Conservation (phyloP, 768 basidiomycete genomes). For the Suillus luteus region DNA sequence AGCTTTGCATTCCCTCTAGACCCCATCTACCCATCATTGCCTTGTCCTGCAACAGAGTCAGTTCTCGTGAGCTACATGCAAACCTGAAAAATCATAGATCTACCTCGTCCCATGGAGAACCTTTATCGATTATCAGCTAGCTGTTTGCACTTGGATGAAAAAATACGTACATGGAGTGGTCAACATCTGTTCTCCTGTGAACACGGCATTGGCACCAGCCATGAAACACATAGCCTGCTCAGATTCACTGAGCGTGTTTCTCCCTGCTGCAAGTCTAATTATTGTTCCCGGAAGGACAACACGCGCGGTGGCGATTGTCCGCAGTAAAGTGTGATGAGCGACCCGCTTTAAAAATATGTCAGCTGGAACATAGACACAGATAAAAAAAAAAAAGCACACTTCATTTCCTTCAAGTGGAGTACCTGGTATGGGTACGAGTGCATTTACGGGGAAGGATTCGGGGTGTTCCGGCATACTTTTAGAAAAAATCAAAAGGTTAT, state of each 20-base stretch:
- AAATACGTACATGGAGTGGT: conserved; percentile 86
- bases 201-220: conserved; percentile 97
- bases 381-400: conserved; percentile 40
- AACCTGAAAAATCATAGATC: conserved; percentile 17
- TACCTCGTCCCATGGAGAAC: conserved; percentile 93
- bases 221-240: conserved; percentile 99
- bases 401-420: conserved; percentile 93
- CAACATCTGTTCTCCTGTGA: conserved; percentile 97
- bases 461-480: conserved; percentile 90
- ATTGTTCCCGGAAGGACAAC: conserved; percentile 91
- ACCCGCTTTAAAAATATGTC: conserved; percentile 58
- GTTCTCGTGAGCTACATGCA: conserved; percentile 14
- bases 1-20: conserved; percentile 86
- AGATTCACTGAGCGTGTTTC: conserved; percentile 84
- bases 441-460: conserved; percentile 99
- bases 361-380: conserved; percentile 10
- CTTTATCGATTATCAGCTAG: conserved; percentile 39
- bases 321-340: conserved; percentile 77
- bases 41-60: conserved; percentile 63
- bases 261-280: conserved; percentile 92
- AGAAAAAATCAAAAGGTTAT: conserved; percentile 9
- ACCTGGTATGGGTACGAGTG: conserved; percentile 92
- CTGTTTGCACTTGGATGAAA: conserved; percentile 3
- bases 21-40: conserved; percentile 95
- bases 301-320: conserved; percentile 94